Evolutionary conservation across 2,329 filamentous ascomycete genomes (phyloP).

Genomic region (Pezicula neosporulosa): DNA sequence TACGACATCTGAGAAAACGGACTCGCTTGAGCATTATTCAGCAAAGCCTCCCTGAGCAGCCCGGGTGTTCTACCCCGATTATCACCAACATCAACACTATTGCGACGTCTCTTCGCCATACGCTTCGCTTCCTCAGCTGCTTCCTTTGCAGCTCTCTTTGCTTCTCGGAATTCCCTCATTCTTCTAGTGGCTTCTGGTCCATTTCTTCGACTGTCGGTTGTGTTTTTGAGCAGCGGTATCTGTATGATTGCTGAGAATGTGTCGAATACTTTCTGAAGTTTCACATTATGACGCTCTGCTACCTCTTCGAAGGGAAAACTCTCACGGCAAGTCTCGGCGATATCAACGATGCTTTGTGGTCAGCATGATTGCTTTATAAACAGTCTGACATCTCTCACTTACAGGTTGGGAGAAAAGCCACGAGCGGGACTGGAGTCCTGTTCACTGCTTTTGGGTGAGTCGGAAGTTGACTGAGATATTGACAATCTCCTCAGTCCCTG

Average conservation of each 20-base stretch:
- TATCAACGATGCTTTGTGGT: slow-evolving; percentile 41
- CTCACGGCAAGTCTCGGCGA: slow-evolving; percentile 44
- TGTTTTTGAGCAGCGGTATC: slow-evolving; percentile 42
- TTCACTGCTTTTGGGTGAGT: slow-evolving; percentile 1
- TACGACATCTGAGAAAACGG: background rate
- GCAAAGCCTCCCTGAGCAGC: slow-evolving; percentile 12
- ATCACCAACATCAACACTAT: slow-evolving; percentile 6
- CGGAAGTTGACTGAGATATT: background rate
- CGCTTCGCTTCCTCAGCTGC: slow-evolving; percentile 23
- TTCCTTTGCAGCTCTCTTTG: slow-evolving; percentile 34
- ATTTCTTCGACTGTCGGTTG: slow-evolving; percentile 39
- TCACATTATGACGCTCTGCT: slow-evolving; percentile 39
- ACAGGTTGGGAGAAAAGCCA: slow-evolving; percentile 23
- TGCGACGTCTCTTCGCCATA: slow-evolving; percentile 8
- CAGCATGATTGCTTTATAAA: slow-evolving; percentile 24
- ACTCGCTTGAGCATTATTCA: slow-evolving; percentile 6
- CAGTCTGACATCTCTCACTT: slow-evolving; percentile 1
- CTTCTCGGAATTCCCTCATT: slow-evolving; percentile 36
- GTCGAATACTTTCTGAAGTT: slow-evolving; percentile 41
- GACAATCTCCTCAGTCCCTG: background rate
- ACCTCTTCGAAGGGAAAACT: slow-evolving; percentile 43
- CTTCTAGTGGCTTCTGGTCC: slow-evolving; percentile 38
- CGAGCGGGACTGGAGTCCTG: background rate
- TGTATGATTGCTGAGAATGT: slow-evolving; percentile 45
- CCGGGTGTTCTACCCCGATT: slow-evolving; percentile 4